These are phyloP conservation scores for Solanum gracilifrons DNA, from an alignment of 257 asterid species.

Conservation along the genomic window DNA sequence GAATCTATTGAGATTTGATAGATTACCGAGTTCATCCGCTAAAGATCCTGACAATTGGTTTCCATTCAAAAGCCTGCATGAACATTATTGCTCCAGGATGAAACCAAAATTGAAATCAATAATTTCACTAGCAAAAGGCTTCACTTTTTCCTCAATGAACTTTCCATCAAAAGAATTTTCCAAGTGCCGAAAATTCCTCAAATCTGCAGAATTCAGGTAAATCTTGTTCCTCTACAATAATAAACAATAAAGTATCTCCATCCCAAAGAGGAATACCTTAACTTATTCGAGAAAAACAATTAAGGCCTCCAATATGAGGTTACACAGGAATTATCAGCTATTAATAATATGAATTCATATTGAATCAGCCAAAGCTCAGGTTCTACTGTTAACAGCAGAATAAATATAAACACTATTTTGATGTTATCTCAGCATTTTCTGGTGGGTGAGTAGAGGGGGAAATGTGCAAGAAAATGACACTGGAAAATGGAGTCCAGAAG, in stretches of 20 bases:
- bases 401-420: background rate
- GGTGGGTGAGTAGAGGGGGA: background rate
- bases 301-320: background rate
- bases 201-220: background rate
- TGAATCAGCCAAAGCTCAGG: background rate
- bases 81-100: background rate
- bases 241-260: background rate
- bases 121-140: background rate
- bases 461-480: background rate
- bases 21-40: conserved; percentile 33
- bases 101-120: background rate
- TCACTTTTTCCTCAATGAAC: background rate
- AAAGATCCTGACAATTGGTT: conserved; percentile 32
- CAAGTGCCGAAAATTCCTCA: background rate
- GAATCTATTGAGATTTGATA: conserved; percentile 25
- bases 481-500: background rate
- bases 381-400: background rate
- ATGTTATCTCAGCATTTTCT: background rate
- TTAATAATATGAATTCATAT: background rate
- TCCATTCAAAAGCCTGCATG: conserved; percentile 36
- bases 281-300: background rate
- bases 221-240: background rate
- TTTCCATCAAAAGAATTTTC: background rate
- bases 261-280: background rate
- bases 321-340: background rate